Conservation (phyloP, 768 basidiomycete genomes). For the Suillus discolor region DNA sequence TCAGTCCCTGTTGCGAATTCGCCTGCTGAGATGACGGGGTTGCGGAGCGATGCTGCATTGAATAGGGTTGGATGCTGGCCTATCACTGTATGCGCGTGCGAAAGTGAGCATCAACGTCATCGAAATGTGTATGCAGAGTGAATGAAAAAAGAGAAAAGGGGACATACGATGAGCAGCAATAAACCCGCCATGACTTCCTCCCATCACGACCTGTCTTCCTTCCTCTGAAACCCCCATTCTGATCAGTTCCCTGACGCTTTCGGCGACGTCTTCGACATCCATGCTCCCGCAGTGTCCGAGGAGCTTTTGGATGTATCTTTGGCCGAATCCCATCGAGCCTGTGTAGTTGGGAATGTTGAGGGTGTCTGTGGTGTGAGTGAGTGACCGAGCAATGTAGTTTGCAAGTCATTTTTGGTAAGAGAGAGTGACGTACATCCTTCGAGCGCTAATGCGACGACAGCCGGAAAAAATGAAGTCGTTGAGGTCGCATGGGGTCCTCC, state of each 20-base stretch:
- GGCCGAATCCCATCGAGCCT: constrained; percentile 67
- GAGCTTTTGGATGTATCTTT: constrained; percentile 53
- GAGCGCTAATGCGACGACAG: constrained; percentile 46
- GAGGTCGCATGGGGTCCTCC: constrained; percentile 62
- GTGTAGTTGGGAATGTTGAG: constrained; percentile 67
- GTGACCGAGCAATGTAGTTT: neutral
- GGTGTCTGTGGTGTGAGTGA: constrained; percentile 43
- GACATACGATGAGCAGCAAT: constrained; percentile 49
- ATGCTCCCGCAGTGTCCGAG: constrained; percentile 62
- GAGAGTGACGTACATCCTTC: constrained; percentile 59
- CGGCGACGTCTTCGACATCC: constrained; percentile 68
- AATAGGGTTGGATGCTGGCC: constrained; percentile 66
- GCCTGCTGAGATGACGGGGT: constrained; percentile 68
- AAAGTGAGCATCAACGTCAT: neutral
- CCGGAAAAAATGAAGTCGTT: constrained; percentile 50
- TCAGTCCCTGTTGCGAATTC: constrained; percentile 54
- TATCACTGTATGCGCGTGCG: constrained; percentile 45
- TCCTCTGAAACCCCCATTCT: constrained; percentile 48
- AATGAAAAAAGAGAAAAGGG: neutral
- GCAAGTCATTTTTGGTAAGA: neutral
- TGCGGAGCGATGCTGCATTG: constrained; percentile 62
- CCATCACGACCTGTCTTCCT: constrained; percentile 57
- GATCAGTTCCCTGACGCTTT: constrained; percentile 52
- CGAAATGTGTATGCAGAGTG: neutral
- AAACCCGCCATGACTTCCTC: constrained; percentile 77